phyloP scores from a whole-genome alignment of 106 monocot genomes.

The Iris macrosiphon region DNA sequence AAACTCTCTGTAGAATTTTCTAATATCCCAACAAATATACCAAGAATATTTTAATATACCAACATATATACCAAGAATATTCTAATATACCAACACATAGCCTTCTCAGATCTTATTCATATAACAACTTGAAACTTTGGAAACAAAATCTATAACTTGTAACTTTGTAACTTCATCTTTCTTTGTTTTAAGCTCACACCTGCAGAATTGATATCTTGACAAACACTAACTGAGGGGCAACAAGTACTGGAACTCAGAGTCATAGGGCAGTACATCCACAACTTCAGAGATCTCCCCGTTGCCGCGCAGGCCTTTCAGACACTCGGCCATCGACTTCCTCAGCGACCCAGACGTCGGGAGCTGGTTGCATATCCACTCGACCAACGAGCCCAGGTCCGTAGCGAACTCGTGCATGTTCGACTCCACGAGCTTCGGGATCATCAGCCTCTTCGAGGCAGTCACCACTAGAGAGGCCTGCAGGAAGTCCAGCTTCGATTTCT shows the following conservation, averaged over 20 bases:
- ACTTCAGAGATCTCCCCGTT: slow-evolving; percentile 20
- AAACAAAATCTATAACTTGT: too few species aligned
- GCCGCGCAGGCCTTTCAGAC: slow-evolving; percentile 24
- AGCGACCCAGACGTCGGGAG: slow-evolving; percentile 66
- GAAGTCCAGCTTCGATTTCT: slow-evolving; percentile 85
- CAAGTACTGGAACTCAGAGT: slow-evolving; percentile 66
- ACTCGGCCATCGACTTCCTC: slow-evolving; percentile 71
- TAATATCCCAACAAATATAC: too few species aligned
- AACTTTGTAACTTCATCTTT: too few species aligned
- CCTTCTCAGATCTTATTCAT: too few species aligned
- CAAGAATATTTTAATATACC: too few species aligned
- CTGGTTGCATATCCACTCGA: slow-evolving; percentile 67
- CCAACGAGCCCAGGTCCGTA: slow-evolving; percentile 33
- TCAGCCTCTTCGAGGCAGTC: slow-evolving; percentile 38
- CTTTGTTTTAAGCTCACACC: too few species aligned
- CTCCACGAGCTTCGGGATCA: slow-evolving; percentile 59
- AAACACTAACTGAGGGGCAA: too few species aligned
- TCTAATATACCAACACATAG: too few species aligned
- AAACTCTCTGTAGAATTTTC: too few species aligned
- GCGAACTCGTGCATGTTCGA: slow-evolving; percentile 44
- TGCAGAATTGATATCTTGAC: too few species aligned
- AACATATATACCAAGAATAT: too few species aligned
- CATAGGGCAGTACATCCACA: slow-evolving; percentile 47
- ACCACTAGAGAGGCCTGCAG: slow-evolving; percentile 79
- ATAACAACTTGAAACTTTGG: too few species aligned